Percentiles rank a stretch among this genome's conserved stretches.
Evolutionary conservation across 441 rosid species (phyloP).

Genomic region (Adansonia rubrostipa): DNA sequence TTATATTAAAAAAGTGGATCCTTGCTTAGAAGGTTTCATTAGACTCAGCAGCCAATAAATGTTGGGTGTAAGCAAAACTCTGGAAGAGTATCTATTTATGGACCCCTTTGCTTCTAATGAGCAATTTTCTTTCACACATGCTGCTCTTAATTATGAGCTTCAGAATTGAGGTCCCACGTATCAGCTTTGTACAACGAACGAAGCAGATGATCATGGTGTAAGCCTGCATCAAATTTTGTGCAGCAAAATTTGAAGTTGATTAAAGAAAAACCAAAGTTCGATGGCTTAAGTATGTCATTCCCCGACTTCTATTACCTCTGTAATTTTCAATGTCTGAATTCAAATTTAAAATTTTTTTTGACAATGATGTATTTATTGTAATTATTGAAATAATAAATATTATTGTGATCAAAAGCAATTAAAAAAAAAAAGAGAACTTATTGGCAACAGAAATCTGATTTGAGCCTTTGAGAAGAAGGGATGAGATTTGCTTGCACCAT

Average conservation of each 20-base stretch:
- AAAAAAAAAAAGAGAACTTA: background rate
- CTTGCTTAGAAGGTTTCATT: background rate
- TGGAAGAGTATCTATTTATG: background rate
- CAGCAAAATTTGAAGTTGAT: background rate
- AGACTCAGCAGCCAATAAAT: background rate
- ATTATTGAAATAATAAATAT: too few relatives aligned
- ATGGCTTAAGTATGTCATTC: background rate
- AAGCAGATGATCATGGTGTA: constrained; percentile 12
- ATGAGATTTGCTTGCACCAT: constrained; percentile 4
- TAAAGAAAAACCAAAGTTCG: too few relatives aligned
- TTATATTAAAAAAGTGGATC: background rate
- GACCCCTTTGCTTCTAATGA: constrained; percentile 8
- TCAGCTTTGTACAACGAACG: constrained; percentile 1
- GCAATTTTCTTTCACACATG: constrained; percentile 17
- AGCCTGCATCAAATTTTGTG: constrained; percentile 10
- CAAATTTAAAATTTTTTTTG: background rate
- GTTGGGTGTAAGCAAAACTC: background rate
- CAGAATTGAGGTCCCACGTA: background rate
- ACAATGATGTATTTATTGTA: too few relatives aligned
- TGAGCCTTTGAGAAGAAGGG: background rate
- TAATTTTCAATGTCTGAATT: background rate
- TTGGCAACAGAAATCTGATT: background rate
- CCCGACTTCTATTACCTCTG: background rate
- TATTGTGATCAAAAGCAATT: too few relatives aligned
- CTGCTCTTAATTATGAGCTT: constrained; percentile 14